phyloP scores from a whole-genome alignment of 495 filamentous ascomycete genomes.

The Penicillium egyptiacum region DNA sequence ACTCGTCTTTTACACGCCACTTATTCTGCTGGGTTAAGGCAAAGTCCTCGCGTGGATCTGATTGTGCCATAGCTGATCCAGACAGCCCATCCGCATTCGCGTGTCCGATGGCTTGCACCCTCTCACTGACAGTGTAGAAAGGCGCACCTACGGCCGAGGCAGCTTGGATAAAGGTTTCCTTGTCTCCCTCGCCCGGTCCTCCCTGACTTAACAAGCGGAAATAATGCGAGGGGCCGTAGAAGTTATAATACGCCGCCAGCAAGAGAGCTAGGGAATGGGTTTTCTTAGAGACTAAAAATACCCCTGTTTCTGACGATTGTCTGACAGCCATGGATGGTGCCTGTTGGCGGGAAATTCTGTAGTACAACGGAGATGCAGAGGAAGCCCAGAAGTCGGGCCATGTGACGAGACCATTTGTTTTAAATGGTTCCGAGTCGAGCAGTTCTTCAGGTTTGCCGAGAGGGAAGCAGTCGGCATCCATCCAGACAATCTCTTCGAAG shows the following conservation, averaged over 20 bases:
- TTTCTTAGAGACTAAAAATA: slow-evolving; percentile 57
- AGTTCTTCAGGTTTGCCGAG: slow-evolving; percentile 52
- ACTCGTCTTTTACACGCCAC: slow-evolving; percentile 41
- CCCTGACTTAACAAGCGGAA: slow-evolving; percentile 59
- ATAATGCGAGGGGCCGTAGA: slow-evolving; percentile 58
- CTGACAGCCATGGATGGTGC: slow-evolving; percentile 39
- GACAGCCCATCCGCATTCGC: slow-evolving; percentile 31
- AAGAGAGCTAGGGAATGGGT: slow-evolving; percentile 53
- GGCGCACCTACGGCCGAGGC: slow-evolving; percentile 49
- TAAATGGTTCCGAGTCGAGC: slow-evolving; percentile 52
- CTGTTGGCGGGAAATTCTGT: slow-evolving; percentile 50
- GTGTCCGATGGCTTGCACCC: slow-evolving; percentile 45
- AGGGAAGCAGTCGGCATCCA: slow-evolving; percentile 61
- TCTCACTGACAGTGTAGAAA: slow-evolving; percentile 52
- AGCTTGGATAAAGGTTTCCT: slow-evolving; percentile 62
- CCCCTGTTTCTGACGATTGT: slow-evolving; percentile 56
- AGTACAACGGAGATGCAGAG: slow-evolving; percentile 54
- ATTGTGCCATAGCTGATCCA: slow-evolving; percentile 46
- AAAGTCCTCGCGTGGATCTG: slow-evolving; percentile 48
- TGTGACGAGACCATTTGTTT: slow-evolving; percentile 52
- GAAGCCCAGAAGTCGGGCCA: slow-evolving; percentile 65
- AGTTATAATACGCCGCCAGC: slow-evolving; percentile 63
- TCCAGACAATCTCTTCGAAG: slow-evolving; percentile 61
- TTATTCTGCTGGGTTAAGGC: slow-evolving; percentile 35
- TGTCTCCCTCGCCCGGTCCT: slow-evolving; percentile 60